These are phyloP conservation scores for Adansonia gregorii DNA, from an alignment of 441 rosid species.

Conservation along the genomic window DNA sequence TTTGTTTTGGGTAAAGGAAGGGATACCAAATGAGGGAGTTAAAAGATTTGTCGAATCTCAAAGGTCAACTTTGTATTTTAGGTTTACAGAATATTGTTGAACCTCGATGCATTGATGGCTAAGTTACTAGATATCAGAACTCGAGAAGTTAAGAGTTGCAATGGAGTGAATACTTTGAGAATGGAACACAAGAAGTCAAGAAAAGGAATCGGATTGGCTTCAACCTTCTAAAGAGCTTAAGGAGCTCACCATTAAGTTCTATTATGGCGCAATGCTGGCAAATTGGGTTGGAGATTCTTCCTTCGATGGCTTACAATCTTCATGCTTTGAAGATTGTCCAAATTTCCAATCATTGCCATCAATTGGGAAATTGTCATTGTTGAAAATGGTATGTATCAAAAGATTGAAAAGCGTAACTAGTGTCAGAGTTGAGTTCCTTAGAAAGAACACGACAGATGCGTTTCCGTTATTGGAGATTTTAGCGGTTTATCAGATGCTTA, in stretches of 20 bases:
- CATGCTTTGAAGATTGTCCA: constrained; percentile 15
- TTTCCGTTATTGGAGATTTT: constrained; percentile 28
- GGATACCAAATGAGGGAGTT: constrained; percentile 13
- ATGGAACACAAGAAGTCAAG: neutral
- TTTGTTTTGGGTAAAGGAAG: constrained; percentile 13
- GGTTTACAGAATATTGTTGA: constrained; percentile 21
- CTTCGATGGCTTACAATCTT: neutral
- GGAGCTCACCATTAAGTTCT: constrained; percentile 12
- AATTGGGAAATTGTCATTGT: constrained; percentile 11
- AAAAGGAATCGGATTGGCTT: neutral
- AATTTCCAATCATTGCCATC: constrained; percentile 25
- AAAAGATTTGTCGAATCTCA: constrained; percentile 8
- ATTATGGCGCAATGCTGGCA: constrained; percentile 23
- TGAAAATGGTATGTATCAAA: neutral
- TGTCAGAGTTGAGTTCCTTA: constrained; percentile 23
- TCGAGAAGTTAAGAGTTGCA: constrained; percentile 20
- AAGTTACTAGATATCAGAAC: neutral
- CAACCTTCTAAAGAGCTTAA: constrained; percentile 25
- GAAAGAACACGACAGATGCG: neutral
- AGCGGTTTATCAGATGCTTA: constrained; percentile 12
- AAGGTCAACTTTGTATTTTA: constrained; percentile 19
- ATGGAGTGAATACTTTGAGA: constrained; percentile 1
- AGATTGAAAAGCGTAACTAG: constrained; percentile 19
- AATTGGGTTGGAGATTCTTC: constrained; percentile 24
- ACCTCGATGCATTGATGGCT: constrained; percentile 23